Conservation (phyloP, 768 basidiomycete genomes). For the Lentinula lateritia region DNA sequence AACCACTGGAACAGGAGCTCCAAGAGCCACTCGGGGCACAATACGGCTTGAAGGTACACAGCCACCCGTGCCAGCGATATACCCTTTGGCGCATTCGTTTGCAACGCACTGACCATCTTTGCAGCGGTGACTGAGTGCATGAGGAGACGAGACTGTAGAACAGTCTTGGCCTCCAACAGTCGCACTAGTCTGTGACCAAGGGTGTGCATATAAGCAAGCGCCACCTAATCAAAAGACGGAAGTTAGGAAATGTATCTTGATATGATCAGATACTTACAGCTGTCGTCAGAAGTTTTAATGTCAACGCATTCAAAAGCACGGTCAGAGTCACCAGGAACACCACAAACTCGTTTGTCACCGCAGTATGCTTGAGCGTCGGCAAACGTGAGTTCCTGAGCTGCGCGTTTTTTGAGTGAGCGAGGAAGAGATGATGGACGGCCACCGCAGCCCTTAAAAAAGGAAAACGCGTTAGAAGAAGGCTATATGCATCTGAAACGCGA, state of each 20-base stretch:
- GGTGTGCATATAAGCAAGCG: slow-evolving; percentile 3
- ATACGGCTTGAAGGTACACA: slow-evolving; percentile 1
- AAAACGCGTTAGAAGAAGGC: background rate
- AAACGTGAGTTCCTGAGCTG: background rate
- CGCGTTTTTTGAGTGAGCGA: slow-evolving; percentile 1
- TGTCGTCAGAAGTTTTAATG: background rate
- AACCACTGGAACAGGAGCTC: background rate
- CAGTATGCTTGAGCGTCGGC: slow-evolving; percentile 3
- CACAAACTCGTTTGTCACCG: slow-evolving; percentile 1
- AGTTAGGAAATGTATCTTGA: background rate
- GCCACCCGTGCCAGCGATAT: background rate
- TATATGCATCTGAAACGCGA: background rate
- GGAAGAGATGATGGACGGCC: background rate
- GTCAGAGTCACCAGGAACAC: slow-evolving; percentile 1
- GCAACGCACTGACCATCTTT: background rate
- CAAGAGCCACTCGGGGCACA: background rate
- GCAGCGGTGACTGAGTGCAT: background rate
- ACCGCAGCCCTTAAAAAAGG: background rate
- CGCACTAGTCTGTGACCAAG: background rate
- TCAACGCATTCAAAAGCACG: background rate
- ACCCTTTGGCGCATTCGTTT: background rate
- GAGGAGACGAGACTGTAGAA: background rate
- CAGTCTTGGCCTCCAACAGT: background rate
- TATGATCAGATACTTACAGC: background rate
- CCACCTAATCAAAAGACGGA: background rate